phyloP scores from a whole-genome alignment of 768 basidiomycete species.

The Porphyrellus cyaneotinctus region DNA sequence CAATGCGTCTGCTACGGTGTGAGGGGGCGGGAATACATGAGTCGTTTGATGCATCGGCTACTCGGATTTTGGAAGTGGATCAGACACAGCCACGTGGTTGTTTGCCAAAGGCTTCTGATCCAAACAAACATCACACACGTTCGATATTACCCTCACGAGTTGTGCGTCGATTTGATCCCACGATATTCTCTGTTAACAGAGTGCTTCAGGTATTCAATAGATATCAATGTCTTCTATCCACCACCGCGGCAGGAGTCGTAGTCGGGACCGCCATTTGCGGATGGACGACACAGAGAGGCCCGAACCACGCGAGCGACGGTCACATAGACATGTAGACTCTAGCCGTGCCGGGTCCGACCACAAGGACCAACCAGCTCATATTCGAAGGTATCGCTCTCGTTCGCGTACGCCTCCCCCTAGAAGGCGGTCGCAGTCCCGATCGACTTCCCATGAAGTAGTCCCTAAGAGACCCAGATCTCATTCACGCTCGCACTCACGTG shows the following conservation, averaged over 20 bases:
- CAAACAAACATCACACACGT: conserved; percentile 22
- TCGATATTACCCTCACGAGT: neutral
- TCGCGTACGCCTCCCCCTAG: conserved; percentile 23
- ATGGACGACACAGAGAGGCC: conserved; percentile 14
- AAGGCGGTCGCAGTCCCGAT: conserved; percentile 25
- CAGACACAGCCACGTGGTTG: conserved; percentile 15
- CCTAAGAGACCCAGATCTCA: conserved; percentile 12
- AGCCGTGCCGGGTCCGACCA: conserved; percentile 9
- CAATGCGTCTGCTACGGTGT: conserved; percentile 22
- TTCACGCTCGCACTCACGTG: conserved; percentile 28
- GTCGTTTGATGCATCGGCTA: conserved; percentile 17
- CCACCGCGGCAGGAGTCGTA: conserved; percentile 20
- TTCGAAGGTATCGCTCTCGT: conserved; percentile 13
- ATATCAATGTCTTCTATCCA: conserved; percentile 20
- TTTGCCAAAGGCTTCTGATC: conserved; percentile 26
- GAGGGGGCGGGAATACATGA: conserved; percentile 9
- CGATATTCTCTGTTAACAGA: neutral
- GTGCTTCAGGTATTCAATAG: neutral
- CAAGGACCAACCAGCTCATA: conserved; percentile 5
- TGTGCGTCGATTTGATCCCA: neutral
- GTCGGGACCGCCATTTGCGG: conserved; percentile 16
- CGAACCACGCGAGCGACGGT: conserved; percentile 18
- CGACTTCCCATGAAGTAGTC: conserved; percentile 19
- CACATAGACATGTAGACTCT: conserved; percentile 15
- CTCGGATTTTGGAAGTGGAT: conserved; percentile 20